These are phyloP conservation scores for Adansonia gregorii DNA, from an alignment of 441 rosid genomes.

Conservation along the genomic window DNA sequence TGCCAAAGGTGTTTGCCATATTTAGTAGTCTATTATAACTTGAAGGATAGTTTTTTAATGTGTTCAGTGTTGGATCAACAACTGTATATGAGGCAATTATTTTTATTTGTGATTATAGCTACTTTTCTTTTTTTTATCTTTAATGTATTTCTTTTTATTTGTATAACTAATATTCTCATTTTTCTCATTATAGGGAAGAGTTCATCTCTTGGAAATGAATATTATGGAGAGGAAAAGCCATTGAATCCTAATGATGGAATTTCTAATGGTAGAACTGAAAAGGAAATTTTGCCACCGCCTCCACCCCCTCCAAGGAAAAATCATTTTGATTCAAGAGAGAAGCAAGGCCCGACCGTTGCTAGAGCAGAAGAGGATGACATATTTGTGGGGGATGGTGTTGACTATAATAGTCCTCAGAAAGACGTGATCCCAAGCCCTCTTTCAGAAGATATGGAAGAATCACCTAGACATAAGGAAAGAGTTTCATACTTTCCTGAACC, in stretches of 20 bases:
- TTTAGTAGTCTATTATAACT: constrained; percentile 1
- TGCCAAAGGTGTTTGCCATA: constrained; percentile 55
- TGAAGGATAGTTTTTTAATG: background rate
- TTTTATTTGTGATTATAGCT: background rate
- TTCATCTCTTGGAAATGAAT: constrained; percentile 51
- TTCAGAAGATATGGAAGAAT: constrained; percentile 98
- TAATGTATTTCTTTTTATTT: background rate
- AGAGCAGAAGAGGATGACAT: constrained; percentile 83
- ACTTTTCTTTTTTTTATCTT: background rate
- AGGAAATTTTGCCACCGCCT: constrained; percentile 65
- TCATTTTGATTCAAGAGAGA: constrained; percentile 53
- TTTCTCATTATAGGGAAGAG: constrained; percentile 51
- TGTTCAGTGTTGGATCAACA: constrained; percentile 11
- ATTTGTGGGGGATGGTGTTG: constrained; percentile 84
- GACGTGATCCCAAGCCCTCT: constrained; percentile 82
- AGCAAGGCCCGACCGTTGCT: constrained; percentile 58
- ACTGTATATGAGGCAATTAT: background rate
- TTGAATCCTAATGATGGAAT: constrained; percentile 49
- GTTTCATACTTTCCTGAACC: constrained; percentile 70
- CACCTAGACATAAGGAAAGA: constrained; percentile 84
- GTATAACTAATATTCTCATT: background rate
- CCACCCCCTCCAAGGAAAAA: constrained; percentile 66
- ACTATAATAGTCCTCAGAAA: constrained; percentile 76
- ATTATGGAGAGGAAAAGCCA: constrained; percentile 59
- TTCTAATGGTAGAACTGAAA: constrained; percentile 46